Conservation (phyloP, 768 basidiomycete genomes). For the Suillus ampliporus region DNA sequence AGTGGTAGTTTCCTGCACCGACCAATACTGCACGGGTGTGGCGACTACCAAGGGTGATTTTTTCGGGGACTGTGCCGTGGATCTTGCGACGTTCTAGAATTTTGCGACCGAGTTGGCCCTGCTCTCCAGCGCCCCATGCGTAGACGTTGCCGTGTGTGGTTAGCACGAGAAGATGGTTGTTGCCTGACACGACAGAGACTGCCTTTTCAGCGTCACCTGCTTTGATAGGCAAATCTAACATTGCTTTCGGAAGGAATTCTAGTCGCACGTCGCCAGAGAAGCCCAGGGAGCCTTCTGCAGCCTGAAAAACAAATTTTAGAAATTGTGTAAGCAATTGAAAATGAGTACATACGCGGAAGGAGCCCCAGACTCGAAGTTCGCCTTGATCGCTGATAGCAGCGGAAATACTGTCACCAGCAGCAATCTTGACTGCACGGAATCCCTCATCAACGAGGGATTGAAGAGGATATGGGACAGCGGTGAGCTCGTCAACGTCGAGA, state of each 20-base stretch:
- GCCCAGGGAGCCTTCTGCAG: slow-evolving; percentile 82
- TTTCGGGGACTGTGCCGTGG: slow-evolving; percentile 88
- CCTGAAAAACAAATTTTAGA: slow-evolving; percentile 45
- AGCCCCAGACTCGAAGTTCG: slow-evolving; percentile 86
- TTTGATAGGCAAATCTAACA: slow-evolving; percentile 62
- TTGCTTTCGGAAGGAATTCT: slow-evolving; percentile 69
- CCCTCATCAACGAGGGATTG: slow-evolving; percentile 74
- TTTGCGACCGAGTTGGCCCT: slow-evolving; percentile 89
- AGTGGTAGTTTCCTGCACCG: slow-evolving; percentile 85
- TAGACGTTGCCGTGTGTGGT: slow-evolving; percentile 89
- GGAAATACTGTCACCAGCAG: slow-evolving; percentile 87
- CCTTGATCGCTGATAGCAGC: slow-evolving; percentile 84
- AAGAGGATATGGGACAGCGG: slow-evolving; percentile 66
- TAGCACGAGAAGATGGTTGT: slow-evolving; percentile 88
- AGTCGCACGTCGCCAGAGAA: slow-evolving; percentile 71
- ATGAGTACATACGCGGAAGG: slow-evolving; percentile 75
- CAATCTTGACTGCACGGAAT: slow-evolving; percentile 84
- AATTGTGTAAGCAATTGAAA: slow-evolving; percentile 3
- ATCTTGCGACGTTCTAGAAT: slow-evolving; percentile 88
- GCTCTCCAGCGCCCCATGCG: slow-evolving; percentile 90
- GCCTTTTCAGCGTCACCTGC: slow-evolving; percentile 74
- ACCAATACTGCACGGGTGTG: slow-evolving; percentile 67
- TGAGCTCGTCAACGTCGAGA: slow-evolving; percentile 57
- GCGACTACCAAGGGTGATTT: slow-evolving; percentile 76
- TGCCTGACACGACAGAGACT: slow-evolving; percentile 77